Evolutionary conservation across 768 basidiomycete genomes (phyloP).

Genomic region (Leccinum obscurum): DNA sequence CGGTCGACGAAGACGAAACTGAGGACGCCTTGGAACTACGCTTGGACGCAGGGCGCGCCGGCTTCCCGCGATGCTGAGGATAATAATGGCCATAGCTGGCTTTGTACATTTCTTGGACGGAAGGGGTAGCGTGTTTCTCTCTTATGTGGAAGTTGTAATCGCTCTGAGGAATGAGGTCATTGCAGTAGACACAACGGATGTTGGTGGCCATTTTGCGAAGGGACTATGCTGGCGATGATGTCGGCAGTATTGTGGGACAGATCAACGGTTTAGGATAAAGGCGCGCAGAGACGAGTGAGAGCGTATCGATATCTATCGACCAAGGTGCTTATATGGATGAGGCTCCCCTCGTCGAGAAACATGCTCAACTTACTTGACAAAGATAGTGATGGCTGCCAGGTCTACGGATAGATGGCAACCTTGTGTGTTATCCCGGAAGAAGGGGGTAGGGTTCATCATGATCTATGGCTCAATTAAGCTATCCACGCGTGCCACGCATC

Average conservation of each 20-base stretch:
- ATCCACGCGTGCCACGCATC: neutral
- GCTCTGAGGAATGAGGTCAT: constrained; percentile 3
- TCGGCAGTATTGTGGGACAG: neutral
- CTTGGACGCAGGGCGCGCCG: neutral
- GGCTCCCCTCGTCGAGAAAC: neutral
- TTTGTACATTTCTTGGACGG: constrained; percentile 8
- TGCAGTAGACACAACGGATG: constrained; percentile 19
- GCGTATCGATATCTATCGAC: neutral
- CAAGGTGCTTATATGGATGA: neutral
- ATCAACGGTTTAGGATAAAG: neutral
- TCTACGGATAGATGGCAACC: neutral
- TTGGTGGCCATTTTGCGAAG: constrained; percentile 5
- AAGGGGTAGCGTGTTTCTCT: constrained; percentile 13
- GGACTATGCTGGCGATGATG: neutral
- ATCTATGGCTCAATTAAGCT: neutral
- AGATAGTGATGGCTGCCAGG: neutral
- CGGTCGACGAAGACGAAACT: constrained; percentile 5
- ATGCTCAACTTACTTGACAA: constrained; percentile 1
- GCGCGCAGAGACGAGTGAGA: neutral
- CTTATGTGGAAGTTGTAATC: constrained; percentile 12
- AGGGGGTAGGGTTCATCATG: neutral
- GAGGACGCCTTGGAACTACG: neutral
- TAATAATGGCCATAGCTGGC: constrained; percentile 3
- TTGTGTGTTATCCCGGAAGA: neutral
- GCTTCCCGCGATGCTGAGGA: neutral